Evolutionary conservation across 2,329 filamentous ascomycete genomes (phyloP).

Genomic region (Aspergillus quadricinctus): DNA sequence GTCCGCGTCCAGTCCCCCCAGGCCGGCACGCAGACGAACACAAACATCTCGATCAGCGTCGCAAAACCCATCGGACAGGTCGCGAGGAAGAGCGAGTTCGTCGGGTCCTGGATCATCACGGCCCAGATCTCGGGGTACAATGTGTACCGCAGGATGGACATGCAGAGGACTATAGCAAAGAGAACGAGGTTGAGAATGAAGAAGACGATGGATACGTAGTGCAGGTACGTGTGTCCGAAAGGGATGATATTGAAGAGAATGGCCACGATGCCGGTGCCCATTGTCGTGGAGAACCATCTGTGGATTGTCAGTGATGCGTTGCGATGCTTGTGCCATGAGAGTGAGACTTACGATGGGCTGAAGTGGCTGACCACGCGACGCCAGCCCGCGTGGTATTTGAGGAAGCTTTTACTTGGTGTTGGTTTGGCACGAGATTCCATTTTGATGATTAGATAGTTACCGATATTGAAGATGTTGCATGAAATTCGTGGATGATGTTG

Average conservation of each 20-base stretch:
- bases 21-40: conserved; percentile 51
- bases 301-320: not conserved
- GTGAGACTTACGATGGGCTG: conserved; percentile 49
- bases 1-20: conserved; percentile 53
- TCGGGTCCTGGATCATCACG: conserved; percentile 61
- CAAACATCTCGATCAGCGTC: conserved; percentile 60
- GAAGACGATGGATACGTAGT: conserved; percentile 57
- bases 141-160: conserved; percentile 56
- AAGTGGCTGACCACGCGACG: conserved; percentile 50
- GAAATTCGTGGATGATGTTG: not conserved
- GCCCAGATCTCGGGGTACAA: conserved; percentile 61
- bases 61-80: conserved; percentile 63
- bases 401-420: not conserved
- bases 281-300: conserved; percentile 57
- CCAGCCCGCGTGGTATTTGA: conserved; percentile 22
- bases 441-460: not conserved
- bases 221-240: conserved; percentile 55
- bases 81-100: conserved; percentile 61
- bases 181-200: conserved; percentile 58
- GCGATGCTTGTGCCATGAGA: not conserved
- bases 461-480: not conserved
- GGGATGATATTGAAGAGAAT: conserved; percentile 60
- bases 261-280: conserved; percentile 66
- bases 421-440: not conserved
- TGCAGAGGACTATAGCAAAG: conserved; percentile 52